Evolutionary conservation across 2,329 filamentous ascomycete genomes (phyloP), one percentile per base, ranked within the genome.

Genomic region (Aspergillus neoniger): DNA sequence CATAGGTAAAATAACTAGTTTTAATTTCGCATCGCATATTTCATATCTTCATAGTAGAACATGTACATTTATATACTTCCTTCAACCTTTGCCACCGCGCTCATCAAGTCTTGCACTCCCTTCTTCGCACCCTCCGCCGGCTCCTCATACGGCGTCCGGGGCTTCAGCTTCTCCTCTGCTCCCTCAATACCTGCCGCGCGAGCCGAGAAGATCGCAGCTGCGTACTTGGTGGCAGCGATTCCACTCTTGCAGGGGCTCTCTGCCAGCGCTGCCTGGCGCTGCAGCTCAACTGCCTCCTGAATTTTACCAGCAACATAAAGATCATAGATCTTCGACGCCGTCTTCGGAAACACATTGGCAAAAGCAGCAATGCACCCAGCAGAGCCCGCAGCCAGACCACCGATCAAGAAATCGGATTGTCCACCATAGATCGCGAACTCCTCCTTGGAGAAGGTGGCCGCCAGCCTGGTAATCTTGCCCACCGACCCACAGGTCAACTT

Each of bases 361-460:
- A 87, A 86, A 1, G 81, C 84, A 1, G 83, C 80, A 54, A 87
- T 84, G 62, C 82, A 85, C 0, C 85, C 85, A 0, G 81, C 79
- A 19, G 78, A 80, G 1, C 85, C 85, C 3, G 80, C 79, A 2
- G 79, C 79, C 14, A 87, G 65, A 0, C 83, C 84, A 2, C 80
- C 83, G 17, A 86, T 75, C 56, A 91, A 72, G 71, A 90, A 92
- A 69, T 92, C 89, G 1, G 85, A 86, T 76, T 92, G 89, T 0
- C 90, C 90, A 0, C 88, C 89, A 68, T 86, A 91, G 0, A 86
- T 84, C 1, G 88, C 84, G 69, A 92, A 92, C 10, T 81, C 73
- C 2, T 83, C 79, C 0, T 82, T 74, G 0, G 81, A 73, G 60
- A 89, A 80, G 17, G 77, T 76, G 36, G 81, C 82, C 1, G 82